Evolutionary conservation across 169 alveolate species (phyloP).

Genomic region (Pseudocohnilembus persalinus): DNA sequence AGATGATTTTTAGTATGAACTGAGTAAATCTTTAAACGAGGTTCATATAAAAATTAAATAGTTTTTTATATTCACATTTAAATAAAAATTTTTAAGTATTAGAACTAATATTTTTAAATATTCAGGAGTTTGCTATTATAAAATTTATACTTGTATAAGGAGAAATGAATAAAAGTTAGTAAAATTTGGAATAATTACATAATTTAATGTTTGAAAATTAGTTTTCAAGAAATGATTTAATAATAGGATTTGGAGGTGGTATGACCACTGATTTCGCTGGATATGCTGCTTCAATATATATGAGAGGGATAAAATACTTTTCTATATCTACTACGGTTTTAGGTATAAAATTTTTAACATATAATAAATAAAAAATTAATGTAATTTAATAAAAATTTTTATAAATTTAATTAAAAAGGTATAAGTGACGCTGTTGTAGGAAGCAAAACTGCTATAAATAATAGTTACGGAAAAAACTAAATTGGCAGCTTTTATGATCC

Average conservation of each 20-base stretch:
- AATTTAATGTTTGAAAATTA: slow-evolving; percentile 10
- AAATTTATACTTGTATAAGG: background rate
- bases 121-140: background rate
- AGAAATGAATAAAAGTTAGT: slow-evolving; percentile 4
- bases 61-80: too few relatives aligned
- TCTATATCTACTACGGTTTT: slow-evolving; percentile 35
- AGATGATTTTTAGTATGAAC: too few relatives aligned
- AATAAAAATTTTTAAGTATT: too few relatives aligned
- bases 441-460: slow-evolving; percentile 53
- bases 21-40: too few relatives aligned
- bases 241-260: slow-evolving; percentile 59
- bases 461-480: slow-evolving; percentile 46
- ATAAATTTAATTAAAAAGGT: background rate
- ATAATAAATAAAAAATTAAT: too few relatives aligned
- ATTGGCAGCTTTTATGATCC: slow-evolving; percentile 52
- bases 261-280: slow-evolving; percentile 55
- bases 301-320: slow-evolving; percentile 34
- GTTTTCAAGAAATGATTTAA: slow-evolving; percentile 26
- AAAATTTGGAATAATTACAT: background rate
- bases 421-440: slow-evolving; percentile 56
- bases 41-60: too few relatives aligned
- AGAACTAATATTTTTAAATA: too few relatives aligned
- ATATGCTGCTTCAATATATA: slow-evolving; percentile 42
- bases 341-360: background rate
- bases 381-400: too few relatives aligned